Base-by-base conservation (phyloP, 768 basidiomycete genomes). In the Mrakia frigida region DNA sequence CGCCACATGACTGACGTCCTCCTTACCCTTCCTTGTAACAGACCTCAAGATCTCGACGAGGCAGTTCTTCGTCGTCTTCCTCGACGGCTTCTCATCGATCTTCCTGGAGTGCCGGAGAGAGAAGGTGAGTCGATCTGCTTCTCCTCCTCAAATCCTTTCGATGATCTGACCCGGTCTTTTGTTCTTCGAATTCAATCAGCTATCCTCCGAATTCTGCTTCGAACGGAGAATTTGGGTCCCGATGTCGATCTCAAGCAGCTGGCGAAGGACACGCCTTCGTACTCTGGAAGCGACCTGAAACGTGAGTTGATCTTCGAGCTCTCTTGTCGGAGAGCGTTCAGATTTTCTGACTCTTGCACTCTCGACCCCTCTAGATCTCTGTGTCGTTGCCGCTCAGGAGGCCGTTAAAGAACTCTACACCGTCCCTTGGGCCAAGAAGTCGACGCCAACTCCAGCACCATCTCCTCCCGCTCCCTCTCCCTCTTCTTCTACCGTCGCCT, bases 201-300 rank as follows among this genome's bases (percentile, higher is more conserved):
- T 80, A 98, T 98, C 78, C 85, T 98, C 70, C 89, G 89, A 79
- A 96, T 98, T 77, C 85, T 94, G 52, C 86, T 96, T 35, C 88
- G 90, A n/a, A 90, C 93, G 79, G 94, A 98, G 83, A 84, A 80
- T 0, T 84, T 95, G 52, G 88, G 87, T 9, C 78, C 85, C 16
- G 91, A 92, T 79, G 84, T 93, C 16, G 88, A 91, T 78, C 82
- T 90, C 25, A 84, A 85, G 68, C 81, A 80, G 33, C 83, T 94
- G 53, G 90, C 91, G 6, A 87, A 87, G 81, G 87, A 88, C 82
- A 93, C 93, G 0, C 91, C 92, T 73, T 89, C 88, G 72, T 98
- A 94, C 83, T 98, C 94, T 75, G 94, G 94, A 23, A 96, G 94
- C 37, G 94, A 98, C 83, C 86, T 98, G 77, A 97, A 96, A 83